Conservation (phyloP, 805 yeast genomes). For the Diddensiella santjacobensis region DNA sequence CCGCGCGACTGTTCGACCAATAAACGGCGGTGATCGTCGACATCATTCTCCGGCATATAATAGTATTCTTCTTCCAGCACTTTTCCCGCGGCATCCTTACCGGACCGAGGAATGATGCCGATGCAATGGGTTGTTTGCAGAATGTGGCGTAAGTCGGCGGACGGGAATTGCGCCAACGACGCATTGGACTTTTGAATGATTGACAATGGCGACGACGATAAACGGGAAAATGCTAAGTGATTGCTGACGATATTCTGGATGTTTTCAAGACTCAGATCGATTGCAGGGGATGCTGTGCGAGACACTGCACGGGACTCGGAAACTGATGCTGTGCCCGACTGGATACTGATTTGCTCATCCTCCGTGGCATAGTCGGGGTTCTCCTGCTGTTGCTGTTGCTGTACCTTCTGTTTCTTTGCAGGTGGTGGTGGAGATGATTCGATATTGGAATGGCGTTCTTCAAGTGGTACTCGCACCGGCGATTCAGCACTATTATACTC, state of each 20-base stretch:
- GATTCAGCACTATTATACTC: neutral
- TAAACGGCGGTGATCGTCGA: conserved; percentile 61
- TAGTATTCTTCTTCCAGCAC: conserved; percentile 91
- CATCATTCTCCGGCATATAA: conserved; percentile 79
- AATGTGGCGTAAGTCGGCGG: conserved; percentile 40
- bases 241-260: conserved; percentile 67
- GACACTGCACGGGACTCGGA: too few relatives aligned
- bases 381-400: too few relatives aligned
- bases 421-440: neutral
- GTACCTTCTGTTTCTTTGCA: neutral
- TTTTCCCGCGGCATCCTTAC: conserved; percentile 96
- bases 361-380: neutral
- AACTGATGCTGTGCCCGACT: neutral
- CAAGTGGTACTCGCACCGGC: neutral
- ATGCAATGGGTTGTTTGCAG: conserved; percentile 53
- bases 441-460: neutral
- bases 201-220: conserved; percentile 83
- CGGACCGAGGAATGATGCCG: conserved; percentile 85
- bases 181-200: conserved; percentile 60
- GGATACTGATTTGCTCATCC: neutral
- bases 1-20: conserved; percentile 66
- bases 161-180: conserved; percentile 39
- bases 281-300: neutral
- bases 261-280: conserved; percentile 36
- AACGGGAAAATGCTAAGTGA: conserved; percentile 84